Evolutionary conservation across 441 rosid species (phyloP), one percentile per base, ranked within the genome.

Genomic region (Syzygium syzygioides): DNA sequence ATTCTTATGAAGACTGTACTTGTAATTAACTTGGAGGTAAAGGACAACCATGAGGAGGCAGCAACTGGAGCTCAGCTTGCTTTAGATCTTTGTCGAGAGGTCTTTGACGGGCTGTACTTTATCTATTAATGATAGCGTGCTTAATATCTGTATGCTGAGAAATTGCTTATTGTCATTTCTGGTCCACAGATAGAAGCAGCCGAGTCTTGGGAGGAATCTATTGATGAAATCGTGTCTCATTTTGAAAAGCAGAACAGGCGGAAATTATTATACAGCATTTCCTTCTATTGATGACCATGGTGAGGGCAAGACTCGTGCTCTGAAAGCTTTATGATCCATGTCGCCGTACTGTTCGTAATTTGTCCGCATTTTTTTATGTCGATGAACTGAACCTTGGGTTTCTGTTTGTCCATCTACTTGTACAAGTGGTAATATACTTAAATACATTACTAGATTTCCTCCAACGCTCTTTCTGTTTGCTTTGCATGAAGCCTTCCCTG

Each of bases 1-100:
- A 87, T 87, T 88, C 95, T 91, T 54, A 89, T 95, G 94, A 97
- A 95, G 91, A 90, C 90, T 53, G 96, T 95, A 54, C 91, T 97
- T 88, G 94, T 96, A 88, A 96, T 97, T 91, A 97, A 97, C 94
- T 92, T 97, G 93, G 99, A 97, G 90, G 99, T 97, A 55, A 97
- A 96, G 94, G 99, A 97, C 88, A 97, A 96, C 92, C 99, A 97
- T 45, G 99, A 97, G 90, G 99, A 96, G 92, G 99, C 98, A 76
- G 99, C 99, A 17, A 88, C 93, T 14, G 99, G 99, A 87, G 99
- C 94, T 88, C 95, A 95, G 68, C 96, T 95, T 60, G 92, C 98
- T 84, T 91, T 96, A 90, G 99, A 97, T 89, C 94, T 97, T 79
- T 97, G 99, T 92, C 96, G 94, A 92, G 96, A 95, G 96, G 98